Conservation (phyloP, 2,329 filamentous ascomycete genomes). For the Stemphylium lycopersici region DNA sequence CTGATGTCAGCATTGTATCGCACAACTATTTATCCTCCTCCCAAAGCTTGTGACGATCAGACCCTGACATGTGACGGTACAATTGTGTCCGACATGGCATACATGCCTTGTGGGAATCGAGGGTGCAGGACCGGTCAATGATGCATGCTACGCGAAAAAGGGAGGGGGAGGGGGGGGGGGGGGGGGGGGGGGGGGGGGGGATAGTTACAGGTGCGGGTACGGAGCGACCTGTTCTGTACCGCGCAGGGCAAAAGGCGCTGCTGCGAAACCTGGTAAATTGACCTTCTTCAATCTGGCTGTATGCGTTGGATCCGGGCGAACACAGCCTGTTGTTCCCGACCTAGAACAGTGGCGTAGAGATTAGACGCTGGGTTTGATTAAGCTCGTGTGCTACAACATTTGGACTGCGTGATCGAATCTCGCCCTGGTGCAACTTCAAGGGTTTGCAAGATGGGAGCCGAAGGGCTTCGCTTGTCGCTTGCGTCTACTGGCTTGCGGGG, state of each 20-base stretch:
- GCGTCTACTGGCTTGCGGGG: background rate
- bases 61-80: no score
- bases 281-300: background rate
- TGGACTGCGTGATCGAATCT: constrained; percentile 7
- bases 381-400: constrained; percentile 4
- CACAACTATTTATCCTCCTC: background rate
- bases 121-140: background rate
- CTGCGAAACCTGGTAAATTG: background rate
- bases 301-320: background rate
- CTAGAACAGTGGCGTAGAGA: background rate
- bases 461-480: constrained; percentile 5
- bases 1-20: constrained; percentile 20
- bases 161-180: no score
- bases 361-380: constrained; percentile 3
- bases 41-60: constrained; percentile 1
- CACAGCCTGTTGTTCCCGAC: background rate
- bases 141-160: constrained; percentile 1
- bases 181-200: no score
- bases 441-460: background rate
- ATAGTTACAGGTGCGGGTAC: constrained; percentile 6
- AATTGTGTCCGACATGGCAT: background rate
- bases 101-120: background rate
- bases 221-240: constrained; percentile 1
- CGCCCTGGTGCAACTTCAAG: background rate
- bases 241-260: background rate